Percentiles rank a stretch among this genome's conserved stretches.
These are phyloP conservation scores for Eucalyptus regnans DNA, from an alignment of 345 rosid genomes.

Conservation along the genomic window DNA sequence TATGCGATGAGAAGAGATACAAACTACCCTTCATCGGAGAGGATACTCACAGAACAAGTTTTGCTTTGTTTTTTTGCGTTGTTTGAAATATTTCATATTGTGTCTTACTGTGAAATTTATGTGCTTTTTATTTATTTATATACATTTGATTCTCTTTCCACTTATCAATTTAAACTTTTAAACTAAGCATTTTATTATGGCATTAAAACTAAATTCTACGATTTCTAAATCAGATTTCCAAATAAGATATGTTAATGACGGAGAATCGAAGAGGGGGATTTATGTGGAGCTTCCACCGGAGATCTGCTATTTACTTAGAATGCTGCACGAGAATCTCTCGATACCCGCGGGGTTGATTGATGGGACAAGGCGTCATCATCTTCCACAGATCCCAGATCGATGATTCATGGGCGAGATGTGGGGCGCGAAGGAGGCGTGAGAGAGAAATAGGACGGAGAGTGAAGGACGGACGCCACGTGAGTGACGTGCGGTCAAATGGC, in stretches of 20 bases:
- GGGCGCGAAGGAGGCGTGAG: background rate
- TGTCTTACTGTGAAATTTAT: fast-evolving
- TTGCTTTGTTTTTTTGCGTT: background rate
- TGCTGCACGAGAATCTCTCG: background rate
- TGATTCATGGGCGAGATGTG: background rate
- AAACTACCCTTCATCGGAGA: background rate
- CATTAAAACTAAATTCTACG: background rate
- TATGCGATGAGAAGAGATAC: background rate
- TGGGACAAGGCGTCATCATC: background rate
- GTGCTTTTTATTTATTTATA: background rate
- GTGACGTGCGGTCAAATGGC: conserved; percentile 17
- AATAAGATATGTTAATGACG: background rate
- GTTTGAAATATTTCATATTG: background rate
- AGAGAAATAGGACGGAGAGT: background rate
- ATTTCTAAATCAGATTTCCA: no score
- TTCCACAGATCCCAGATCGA: background rate
- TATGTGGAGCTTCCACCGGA: background rate
- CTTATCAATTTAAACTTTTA: fast-evolving
- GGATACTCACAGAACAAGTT: background rate
- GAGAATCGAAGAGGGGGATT: background rate
- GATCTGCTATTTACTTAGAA: background rate
- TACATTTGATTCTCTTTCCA: fast-evolving
- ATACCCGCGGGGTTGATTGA: background rate
- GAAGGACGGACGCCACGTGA: conserved; percentile 1
- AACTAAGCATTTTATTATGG: background rate